A percentile compares a stretch with the other conserved stretches of the same genome.
Conservation (phyloP, 1,284 basidiomycete genomes). For the Violaceomyces palustris region DNA sequence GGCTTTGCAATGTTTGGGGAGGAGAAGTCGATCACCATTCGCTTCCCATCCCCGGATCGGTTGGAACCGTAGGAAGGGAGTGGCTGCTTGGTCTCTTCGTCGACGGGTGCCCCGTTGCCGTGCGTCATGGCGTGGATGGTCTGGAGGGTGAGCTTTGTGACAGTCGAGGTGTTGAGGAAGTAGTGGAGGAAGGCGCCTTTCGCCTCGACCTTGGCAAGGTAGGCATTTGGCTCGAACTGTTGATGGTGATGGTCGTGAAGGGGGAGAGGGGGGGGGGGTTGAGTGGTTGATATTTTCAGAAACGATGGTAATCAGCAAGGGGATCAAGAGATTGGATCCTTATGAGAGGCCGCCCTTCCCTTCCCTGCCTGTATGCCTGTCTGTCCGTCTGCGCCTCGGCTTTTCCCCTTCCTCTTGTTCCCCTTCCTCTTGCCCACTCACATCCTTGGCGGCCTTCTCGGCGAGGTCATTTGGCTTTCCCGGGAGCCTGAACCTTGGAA, state of each 20-base stretch:
- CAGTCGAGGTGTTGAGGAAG: slow-evolving; percentile 56
- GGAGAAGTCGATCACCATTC: slow-evolving; percentile 69
- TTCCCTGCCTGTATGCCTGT: too few relatives aligned
- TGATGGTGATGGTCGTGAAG: too few relatives aligned
- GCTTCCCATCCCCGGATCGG: slow-evolving; percentile 43
- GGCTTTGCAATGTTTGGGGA: slow-evolving; percentile 98
- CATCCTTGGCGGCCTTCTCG: slow-evolving; percentile 66
- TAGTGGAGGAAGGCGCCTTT: slow-evolving; percentile 48
- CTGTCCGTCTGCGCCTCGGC: neutral
- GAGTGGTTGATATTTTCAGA: too few relatives aligned
- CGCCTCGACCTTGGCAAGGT: slow-evolving; percentile 25
- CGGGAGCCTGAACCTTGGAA: slow-evolving; percentile 81
- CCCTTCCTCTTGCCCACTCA: too few relatives aligned
- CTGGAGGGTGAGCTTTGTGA: slow-evolving; percentile 71
- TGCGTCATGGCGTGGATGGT: slow-evolving; percentile 75
- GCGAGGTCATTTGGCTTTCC: slow-evolving; percentile 77
- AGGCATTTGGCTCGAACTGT: slow-evolving; percentile 46
- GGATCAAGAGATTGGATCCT: too few relatives aligned
- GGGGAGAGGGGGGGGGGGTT: too few relatives aligned
- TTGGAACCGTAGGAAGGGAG: slow-evolving; percentile 49
- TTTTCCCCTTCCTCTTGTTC: slow-evolving; percentile 62
- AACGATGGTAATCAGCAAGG: neutral
- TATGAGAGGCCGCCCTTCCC: too few relatives aligned
- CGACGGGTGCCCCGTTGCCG: slow-evolving; percentile 37
- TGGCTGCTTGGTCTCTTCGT: slow-evolving; percentile 29